Evolutionary conservation across 108 stramenopile species (phyloP), one percentile per base, ranked within the genome.

Genomic region (Cylindrotheca closterium): DNA sequence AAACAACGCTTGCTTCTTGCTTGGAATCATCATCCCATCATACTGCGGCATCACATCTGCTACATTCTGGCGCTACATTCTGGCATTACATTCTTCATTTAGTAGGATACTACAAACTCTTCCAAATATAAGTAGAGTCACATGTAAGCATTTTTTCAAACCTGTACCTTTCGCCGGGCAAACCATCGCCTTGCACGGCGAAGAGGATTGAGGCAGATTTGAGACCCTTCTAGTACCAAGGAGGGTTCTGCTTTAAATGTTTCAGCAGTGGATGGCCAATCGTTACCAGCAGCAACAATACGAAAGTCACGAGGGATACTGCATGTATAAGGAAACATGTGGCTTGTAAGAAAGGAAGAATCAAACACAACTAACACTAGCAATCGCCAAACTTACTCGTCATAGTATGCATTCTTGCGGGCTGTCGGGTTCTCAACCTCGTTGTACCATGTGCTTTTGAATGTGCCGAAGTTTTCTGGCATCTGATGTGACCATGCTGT

Each of bases 381-480:
- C n/a, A n/a, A n/a, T n/a, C n/a, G n/a, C n/a, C n/a, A n/a, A n/a
- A 62, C 61, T 63, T 63, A 71, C 70, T 71, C 70, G 30, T 71
- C 70, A 34, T 71, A 71, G n/a, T n/a, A n/a, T 18, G 63, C 53
- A 55, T 23, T 57, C 30, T 60, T 48, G 4, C 70, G 61, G 17
- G 55, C 61, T 4, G 62, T 64, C 23, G 70, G 70, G 31, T 71
- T 63, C 2, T 55, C 62, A 29, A 71, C 70, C 30, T 63, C 54
- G 29, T 67, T 49, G 31, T 71, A 71, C 70, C 70, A 71, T 3
- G 70, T 71, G 30, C 68, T 60, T 42, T 70, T 70, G 24, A 70
- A 70, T 21, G 51, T 27, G 23, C 34, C 51, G 5, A 33, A n/a
- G 49, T 47, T 31, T 7, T 70, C 68, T 21, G 68, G 68, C 12